Evolutionary conservation across 2,329 filamentous ascomycete genomes (phyloP).

Genomic region (Lasiodiplodia hormozganensis): DNA sequence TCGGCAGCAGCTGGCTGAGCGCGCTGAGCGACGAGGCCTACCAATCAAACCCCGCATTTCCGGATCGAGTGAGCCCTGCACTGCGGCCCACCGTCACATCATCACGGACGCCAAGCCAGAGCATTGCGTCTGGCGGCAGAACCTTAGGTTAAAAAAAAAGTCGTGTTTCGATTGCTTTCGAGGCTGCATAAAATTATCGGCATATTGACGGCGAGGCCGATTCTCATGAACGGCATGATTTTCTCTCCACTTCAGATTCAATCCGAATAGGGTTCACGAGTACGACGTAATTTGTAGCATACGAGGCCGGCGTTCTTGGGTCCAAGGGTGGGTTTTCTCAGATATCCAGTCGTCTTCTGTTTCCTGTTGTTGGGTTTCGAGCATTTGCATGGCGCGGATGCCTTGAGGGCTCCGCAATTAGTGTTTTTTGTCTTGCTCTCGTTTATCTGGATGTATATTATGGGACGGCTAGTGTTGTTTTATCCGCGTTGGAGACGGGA

Average conservation of each 20-base stretch:
- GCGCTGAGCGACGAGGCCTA: conserved; percentile 78
- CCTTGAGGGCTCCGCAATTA: conserved; percentile 10
- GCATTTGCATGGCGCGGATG: conserved; percentile 27
- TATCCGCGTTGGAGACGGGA: conserved; percentile 19
- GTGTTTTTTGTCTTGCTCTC: conserved; percentile 8
- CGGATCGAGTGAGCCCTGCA: conserved; percentile 35
- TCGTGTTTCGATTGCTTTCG: conserved; percentile 24
- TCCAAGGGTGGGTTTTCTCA: conserved; percentile 23
- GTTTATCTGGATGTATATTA: conserved; percentile 25
- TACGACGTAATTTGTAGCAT: conserved; percentile 29
- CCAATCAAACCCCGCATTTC: conserved; percentile 22
- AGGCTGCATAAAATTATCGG: conserved; percentile 8
- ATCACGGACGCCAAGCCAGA: conserved; percentile 44
- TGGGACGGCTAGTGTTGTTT: conserved; percentile 23
- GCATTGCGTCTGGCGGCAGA: conserved; percentile 48
- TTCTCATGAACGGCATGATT: conserved; percentile 29
- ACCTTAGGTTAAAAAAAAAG: conserved; percentile 44
- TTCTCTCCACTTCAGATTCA: conserved; percentile 25
- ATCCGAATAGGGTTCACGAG: conserved; percentile 19
- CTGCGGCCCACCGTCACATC: conserved; percentile 40
- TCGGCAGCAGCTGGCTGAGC: conserved; percentile 87
- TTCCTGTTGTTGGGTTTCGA: conserved; percentile 25
- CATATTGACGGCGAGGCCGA: conserved; percentile 3
- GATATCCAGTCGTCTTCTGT: conserved; percentile 28
- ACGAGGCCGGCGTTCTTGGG: conserved; percentile 26